Conservation (phyloP, 768 basidiomycete species). For the Leucocoprinus leucothites region DNA sequence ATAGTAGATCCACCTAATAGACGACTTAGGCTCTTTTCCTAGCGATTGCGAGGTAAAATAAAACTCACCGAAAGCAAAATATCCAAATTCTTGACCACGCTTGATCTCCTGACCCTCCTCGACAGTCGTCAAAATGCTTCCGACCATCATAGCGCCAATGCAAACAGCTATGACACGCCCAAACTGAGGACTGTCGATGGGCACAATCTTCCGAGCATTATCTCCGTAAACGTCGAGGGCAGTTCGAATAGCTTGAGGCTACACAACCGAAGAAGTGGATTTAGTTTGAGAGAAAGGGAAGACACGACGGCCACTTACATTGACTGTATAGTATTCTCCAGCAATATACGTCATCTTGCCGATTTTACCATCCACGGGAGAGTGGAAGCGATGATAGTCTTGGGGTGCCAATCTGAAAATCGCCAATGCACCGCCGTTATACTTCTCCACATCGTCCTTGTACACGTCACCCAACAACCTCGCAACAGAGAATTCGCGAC, state of each 20-base stretch:
- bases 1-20: conserved; percentile 83
- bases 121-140: conserved; percentile 86
- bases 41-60: conserved; percentile 2
- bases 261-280: conserved; percentile 5
- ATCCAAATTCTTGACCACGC: conserved; percentile 89
- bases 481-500: conserved; percentile 83
- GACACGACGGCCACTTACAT: conserved; percentile 43
- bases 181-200: conserved; percentile 86
- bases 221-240: conserved; percentile 92
- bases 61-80: conserved; percentile 87
- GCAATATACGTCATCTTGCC: conserved; percentile 80
- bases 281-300: neutral
- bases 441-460: conserved; percentile 64
- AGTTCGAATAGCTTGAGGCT: conserved; percentile 94
- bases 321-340: conserved; percentile 97
- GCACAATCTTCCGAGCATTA: conserved; percentile 89
- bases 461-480: conserved; percentile 80
- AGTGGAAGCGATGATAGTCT: conserved; percentile 95
- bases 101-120: conserved; percentile 76
- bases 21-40: too few species aligned
- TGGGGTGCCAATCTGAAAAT: conserved; percentile 93
- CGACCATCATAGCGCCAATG: conserved; percentile 94
- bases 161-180: conserved; percentile 92
- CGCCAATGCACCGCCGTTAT: conserved; percentile 75
- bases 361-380: conserved; percentile 80